A percentile compares a stretch with the other conserved stretches of the same genome.
Evolutionary conservation across 78 protist species (phyloP).

Genomic region (Anaeramoeba flamelloides): DNA sequence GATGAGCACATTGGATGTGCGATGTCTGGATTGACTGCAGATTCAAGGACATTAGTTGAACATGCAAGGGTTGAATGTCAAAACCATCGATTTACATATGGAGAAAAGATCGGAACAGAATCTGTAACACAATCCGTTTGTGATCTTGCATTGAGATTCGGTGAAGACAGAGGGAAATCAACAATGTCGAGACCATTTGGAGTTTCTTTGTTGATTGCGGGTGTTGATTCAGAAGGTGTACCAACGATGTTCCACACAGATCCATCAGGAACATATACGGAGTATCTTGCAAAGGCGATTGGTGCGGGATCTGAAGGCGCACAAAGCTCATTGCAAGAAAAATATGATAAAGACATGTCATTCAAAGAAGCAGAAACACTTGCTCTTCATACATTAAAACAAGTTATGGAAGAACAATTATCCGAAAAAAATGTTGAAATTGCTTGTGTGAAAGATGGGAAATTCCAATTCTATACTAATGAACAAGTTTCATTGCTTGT

Average conservation of each 20-base stretch:
- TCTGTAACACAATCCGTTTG: slow-evolving; percentile 76
- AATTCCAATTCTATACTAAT: slow-evolving; percentile 34
- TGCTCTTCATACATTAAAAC: slow-evolving; percentile 70
- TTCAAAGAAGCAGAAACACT: slow-evolving; percentile 65
- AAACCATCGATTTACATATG: slow-evolving; percentile 87
- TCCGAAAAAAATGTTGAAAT: slow-evolving; percentile 59
- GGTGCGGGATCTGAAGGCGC: slow-evolving; percentile 96
- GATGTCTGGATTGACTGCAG: slow-evolving; percentile 89
- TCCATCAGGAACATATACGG: slow-evolving; percentile 74
- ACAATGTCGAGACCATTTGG: slow-evolving; percentile 97
- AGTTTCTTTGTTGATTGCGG: slow-evolving; percentile 92
- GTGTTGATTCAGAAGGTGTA: slow-evolving; percentile 75
- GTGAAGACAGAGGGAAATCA: slow-evolving; percentile 54
- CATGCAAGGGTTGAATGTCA: slow-evolving; percentile 81
- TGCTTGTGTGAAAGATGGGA: slow-evolving; percentile 40
- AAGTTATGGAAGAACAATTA: slow-evolving; percentile 95
- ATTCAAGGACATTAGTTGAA: slow-evolving; percentile 88
- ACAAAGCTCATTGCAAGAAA: slow-evolving; percentile 66
- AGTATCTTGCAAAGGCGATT: slow-evolving; percentile 65
- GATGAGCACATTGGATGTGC: slow-evolving; percentile 64
- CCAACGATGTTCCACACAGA: slow-evolving; percentile 83
- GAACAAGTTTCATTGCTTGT: slow-evolving; percentile 47
- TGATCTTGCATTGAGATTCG: slow-evolving; percentile 76
- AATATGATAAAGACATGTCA: slow-evolving; percentile 67
- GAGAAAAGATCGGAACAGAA: slow-evolving; percentile 85